Conservation (phyloP, 257 asterid genomes). For the Cordia subcordata region DNA sequence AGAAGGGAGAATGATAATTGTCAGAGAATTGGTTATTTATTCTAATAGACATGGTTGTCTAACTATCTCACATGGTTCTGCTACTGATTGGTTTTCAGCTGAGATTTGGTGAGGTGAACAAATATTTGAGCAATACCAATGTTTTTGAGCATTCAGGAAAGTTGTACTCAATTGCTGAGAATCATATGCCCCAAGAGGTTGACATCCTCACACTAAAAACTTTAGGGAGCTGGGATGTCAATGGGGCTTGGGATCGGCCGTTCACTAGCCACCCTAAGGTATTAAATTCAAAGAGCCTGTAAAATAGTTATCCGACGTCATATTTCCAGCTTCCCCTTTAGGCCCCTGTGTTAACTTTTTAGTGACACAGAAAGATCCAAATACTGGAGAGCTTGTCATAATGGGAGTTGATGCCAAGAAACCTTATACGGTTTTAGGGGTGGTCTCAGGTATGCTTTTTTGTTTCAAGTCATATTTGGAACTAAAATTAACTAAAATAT, state of each 20-base stretch:
- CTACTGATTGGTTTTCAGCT: slow-evolving; percentile 25
- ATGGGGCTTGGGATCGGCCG: slow-evolving; percentile 57
- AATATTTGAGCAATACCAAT: slow-evolving; percentile 53
- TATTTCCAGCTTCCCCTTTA: background rate
- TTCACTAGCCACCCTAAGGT: slow-evolving; percentile 81
- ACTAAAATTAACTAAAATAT: too few species aligned
- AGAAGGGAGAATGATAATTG: too few species aligned
- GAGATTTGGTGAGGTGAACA: slow-evolving; percentile 51
- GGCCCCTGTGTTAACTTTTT: slow-evolving; percentile 5
- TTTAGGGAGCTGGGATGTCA: slow-evolving; percentile 40
- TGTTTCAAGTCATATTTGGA: background rate
- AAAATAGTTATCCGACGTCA: too few species aligned
- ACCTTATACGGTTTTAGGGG: slow-evolving; percentile 59
- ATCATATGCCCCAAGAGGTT: slow-evolving; percentile 58
- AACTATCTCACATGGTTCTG: too few species aligned
- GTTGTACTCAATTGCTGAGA: slow-evolving; percentile 51
- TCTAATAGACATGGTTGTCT: too few species aligned
- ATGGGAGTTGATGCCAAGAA: slow-evolving; percentile 47
- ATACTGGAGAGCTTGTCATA: slow-evolving; percentile 56
- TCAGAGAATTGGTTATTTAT: too few species aligned
- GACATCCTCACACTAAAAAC: slow-evolving; percentile 45
- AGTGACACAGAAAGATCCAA: slow-evolving; percentile 46
- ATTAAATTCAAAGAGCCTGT: background rate
- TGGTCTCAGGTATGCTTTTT: slow-evolving; percentile 43
- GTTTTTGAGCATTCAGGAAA: slow-evolving; percentile 62